Evolutionary conservation across 345 rosid genomes (phyloP).

Genomic region (Carallia pectinifolia): DNA sequence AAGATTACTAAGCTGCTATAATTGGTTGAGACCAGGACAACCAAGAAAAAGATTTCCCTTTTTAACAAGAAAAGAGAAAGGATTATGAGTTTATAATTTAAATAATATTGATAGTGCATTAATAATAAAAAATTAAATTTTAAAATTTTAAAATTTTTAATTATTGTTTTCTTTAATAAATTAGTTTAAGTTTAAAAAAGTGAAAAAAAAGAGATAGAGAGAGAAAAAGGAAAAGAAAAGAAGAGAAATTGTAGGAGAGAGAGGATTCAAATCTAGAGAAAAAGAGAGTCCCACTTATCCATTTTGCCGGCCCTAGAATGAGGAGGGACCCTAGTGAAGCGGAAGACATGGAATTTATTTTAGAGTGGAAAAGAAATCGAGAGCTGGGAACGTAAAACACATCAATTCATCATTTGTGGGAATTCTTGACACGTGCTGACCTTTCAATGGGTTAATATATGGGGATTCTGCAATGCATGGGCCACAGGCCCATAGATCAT

Average conservation of each 20-base stretch:
- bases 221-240: background rate
- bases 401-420: background rate
- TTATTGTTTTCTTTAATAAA: no score
- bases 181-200: background rate
- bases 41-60: background rate
- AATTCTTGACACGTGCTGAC: background rate
- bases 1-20: background rate
- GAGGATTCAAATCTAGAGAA: background rate
- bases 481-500: no score
- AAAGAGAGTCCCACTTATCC: constrained; percentile 25
- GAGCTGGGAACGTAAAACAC: constrained; percentile 16
- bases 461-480: no score
- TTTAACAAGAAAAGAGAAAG: background rate
- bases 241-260: background rate
- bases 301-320: constrained; percentile 23
- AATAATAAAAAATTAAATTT: no score
- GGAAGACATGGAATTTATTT: constrained; percentile 12
- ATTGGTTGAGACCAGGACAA: background rate
- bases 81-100: no score
- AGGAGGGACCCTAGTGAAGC: constrained; percentile 25
- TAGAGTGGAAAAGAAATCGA: constrained; percentile 17
- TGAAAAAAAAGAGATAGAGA: background rate
- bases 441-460: background rate
- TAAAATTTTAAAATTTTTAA: no score
- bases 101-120: no score